Evolutionary conservation across 768 basidiomycete species (phyloP).

Genomic region (Phylloporus sp.): DNA sequence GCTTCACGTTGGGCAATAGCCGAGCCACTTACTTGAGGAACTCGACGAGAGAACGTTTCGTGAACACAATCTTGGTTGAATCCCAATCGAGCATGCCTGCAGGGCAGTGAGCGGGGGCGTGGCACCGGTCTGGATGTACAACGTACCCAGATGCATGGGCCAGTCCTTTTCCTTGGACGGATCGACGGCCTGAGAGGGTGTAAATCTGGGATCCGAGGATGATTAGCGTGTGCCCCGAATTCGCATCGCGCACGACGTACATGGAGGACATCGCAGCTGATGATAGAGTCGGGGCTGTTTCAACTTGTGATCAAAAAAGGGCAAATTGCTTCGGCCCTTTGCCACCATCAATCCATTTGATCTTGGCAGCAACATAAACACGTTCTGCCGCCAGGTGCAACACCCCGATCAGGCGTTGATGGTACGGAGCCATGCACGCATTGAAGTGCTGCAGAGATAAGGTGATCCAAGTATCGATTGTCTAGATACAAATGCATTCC

Average conservation of each 20-base stretch:
- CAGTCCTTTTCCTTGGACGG: constrained; percentile 70
- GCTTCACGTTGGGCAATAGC: constrained; percentile 1
- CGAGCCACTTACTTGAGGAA: constrained; percentile 60
- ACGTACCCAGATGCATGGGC: constrained; percentile 60
- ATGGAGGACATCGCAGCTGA: constrained; percentile 22
- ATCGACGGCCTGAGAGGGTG: constrained; percentile 52
- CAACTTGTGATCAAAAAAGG: background rate
- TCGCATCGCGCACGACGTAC: constrained; percentile 10
- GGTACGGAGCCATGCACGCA: no score
- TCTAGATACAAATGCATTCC: constrained; percentile 1
- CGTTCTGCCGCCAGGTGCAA: no score
- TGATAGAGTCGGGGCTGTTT: background rate
- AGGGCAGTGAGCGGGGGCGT: background rate
- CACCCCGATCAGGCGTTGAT: no score
- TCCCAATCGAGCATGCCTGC: constrained; percentile 83
- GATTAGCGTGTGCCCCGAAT: constrained; percentile 1
- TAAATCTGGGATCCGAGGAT: constrained; percentile 42
- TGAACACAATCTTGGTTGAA: constrained; percentile 69
- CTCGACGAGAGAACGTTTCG: constrained; percentile 70
- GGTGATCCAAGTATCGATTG: no score
- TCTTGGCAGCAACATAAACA: no score
- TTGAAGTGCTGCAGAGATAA: no score
- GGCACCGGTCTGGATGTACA: background rate
- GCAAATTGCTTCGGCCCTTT: background rate
- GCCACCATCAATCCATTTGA: background rate